Percentiles rank a stretch among this genome's conserved stretches.
Evolutionary conservation across 2,329 filamentous ascomycete species (phyloP).

Genomic region (Talaromyces marneffei): DNA sequence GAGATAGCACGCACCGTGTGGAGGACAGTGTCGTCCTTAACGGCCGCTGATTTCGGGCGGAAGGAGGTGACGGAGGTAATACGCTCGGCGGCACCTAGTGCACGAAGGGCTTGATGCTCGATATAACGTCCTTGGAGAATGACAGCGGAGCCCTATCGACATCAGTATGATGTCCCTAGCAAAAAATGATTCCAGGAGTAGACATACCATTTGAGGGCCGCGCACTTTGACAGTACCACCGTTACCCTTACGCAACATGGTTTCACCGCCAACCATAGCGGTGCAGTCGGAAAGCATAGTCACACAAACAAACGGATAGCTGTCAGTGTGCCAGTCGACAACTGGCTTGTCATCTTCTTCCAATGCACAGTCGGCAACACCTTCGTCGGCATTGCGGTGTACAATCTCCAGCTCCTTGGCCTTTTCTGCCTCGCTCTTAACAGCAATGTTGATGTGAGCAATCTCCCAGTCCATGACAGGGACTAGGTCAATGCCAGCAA

Average conservation of each 20-base stretch:
- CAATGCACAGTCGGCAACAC: constrained; percentile 37
- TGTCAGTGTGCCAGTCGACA: constrained; percentile 60
- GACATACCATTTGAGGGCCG: constrained; percentile 53
- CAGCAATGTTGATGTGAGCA: constrained; percentile 51
- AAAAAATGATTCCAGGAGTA: not conserved
- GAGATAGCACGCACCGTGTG: constrained; percentile 56
- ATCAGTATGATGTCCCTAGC: not conserved
- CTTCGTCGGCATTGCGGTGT: constrained; percentile 37
- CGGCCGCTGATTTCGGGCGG: constrained; percentile 50
- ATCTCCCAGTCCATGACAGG: constrained; percentile 53
- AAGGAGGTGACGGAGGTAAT: constrained; percentile 64
- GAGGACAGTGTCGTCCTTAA: constrained; percentile 57
- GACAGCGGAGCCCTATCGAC: constrained; percentile 53
- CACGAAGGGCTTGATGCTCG: constrained; percentile 57
- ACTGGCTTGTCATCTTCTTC: constrained; percentile 49
- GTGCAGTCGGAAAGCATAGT: constrained; percentile 60
- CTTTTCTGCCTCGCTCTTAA: constrained; percentile 46
- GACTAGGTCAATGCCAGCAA: constrained; percentile 52
- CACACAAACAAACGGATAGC: constrained; percentile 65
- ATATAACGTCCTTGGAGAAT: constrained; percentile 65
- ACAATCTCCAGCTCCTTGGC: constrained; percentile 37
- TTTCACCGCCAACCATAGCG: constrained; percentile 60
- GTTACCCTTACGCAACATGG: constrained; percentile 50
- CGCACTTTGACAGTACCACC: constrained; percentile 54
- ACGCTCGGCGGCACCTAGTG: constrained; percentile 54